Evolutionary conservation across 176 grass and related monocot species (phyloP).

Genomic region (Dendrocalamus sinicus): DNA sequence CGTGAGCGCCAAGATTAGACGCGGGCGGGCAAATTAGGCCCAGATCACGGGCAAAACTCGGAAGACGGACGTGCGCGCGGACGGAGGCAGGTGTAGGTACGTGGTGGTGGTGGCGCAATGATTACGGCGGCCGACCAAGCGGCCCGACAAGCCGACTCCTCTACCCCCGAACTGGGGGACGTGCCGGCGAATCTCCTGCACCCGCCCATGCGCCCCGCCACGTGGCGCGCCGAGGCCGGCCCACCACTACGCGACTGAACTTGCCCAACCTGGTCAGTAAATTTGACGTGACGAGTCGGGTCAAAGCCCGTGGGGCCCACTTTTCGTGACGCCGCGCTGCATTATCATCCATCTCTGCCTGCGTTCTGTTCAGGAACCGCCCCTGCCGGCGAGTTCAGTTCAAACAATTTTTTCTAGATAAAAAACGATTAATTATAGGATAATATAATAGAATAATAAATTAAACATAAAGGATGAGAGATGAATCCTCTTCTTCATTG

Average conservation of each 20-base stretch:
- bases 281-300: constrained; percentile 58
- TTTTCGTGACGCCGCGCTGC: too few species aligned
- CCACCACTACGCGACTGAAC: neutral
- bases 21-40: too few species aligned
- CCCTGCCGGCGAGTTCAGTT: too few species aligned
- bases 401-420: too few species aligned
- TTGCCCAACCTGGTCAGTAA: constrained; percentile 1
- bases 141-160: constrained; percentile 54
- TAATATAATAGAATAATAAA: too few species aligned
- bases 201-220: constrained; percentile 44
- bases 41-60: too few species aligned
- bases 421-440: too few species aligned
- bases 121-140: constrained; percentile 60
- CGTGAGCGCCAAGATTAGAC: too few species aligned
- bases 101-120: constrained; percentile 49
- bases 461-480: too few species aligned
- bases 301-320: constrained; percentile 48
- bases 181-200: constrained; percentile 81
- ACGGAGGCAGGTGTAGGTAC: too few species aligned
- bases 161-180: constrained; percentile 72
- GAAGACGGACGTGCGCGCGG: too few species aligned
- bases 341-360: neutral
- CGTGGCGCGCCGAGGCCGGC: constrained; percentile 46
- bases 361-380: neutral
- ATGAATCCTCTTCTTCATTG: too few species aligned